phyloP scores from a whole-genome alignment of 2,329 filamentous ascomycete genomes.

The Colletotrichum tabaci region DNA sequence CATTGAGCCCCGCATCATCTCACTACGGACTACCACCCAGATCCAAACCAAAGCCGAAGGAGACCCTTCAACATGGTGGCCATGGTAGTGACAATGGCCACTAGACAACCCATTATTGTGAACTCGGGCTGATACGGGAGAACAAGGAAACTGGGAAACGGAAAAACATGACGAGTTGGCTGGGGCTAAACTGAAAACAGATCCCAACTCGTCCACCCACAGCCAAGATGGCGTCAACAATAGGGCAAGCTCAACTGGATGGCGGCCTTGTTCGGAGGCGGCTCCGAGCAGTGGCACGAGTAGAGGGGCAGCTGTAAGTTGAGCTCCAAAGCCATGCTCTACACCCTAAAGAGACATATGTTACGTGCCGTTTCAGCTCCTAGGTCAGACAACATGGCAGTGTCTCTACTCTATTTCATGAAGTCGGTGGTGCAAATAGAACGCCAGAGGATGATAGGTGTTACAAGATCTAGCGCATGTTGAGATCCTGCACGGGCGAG shows the following conservation, averaged over 20 bases:
- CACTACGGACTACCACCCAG: neutral
- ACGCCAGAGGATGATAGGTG: neutral
- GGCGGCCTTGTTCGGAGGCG: conserved; percentile 29
- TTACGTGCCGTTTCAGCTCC: neutral
- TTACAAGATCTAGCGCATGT: conserved; percentile 20
- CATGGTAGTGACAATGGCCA: conserved; percentile 8
- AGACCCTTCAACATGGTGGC: conserved; percentile 14
- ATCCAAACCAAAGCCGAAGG: neutral
- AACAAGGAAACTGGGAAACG: conserved; percentile 13
- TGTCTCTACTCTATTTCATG: conserved; percentile 8
- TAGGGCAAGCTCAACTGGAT: conserved; percentile 11
- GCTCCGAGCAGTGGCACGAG: conserved; percentile 15
- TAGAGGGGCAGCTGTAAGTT: conserved; percentile 6
- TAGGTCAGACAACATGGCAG: neutral
- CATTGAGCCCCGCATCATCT: neutral
- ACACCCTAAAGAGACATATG: neutral
- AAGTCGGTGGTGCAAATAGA: conserved; percentile 9
- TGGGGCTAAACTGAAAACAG: conserved; percentile 33
- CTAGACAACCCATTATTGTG: conserved; percentile 7
- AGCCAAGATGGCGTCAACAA: conserved; percentile 1
- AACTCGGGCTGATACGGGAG: neutral
- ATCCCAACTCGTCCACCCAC: neutral
- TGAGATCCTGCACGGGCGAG: conserved; percentile 20
- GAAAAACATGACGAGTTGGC: conserved; percentile 33
- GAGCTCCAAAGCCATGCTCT: conserved; percentile 1